Evolutionary conservation across 2,329 filamentous ascomycete species (phyloP).

Genomic region (Lasiodiplodia sp.): DNA sequence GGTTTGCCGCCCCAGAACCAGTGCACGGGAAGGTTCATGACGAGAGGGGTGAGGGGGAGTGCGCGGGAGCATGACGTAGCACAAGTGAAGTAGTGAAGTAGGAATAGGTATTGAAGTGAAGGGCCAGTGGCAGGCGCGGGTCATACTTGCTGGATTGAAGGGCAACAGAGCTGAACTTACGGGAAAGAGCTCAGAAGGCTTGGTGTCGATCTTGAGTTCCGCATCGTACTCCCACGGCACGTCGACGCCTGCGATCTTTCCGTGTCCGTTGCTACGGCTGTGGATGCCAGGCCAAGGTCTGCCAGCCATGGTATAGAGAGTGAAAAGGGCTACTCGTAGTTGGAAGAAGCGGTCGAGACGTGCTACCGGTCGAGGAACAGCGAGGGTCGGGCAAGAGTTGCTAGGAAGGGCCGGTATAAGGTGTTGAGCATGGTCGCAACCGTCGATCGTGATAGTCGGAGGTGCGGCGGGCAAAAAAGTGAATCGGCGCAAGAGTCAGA

Average conservation of each 20-base stretch:
- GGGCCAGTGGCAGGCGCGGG: constrained; percentile 11
- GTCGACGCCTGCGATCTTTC: constrained; percentile 53
- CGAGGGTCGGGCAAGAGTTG: background rate
- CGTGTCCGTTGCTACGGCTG: constrained; percentile 42
- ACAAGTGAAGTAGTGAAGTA: background rate
- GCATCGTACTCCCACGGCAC: constrained; percentile 52
- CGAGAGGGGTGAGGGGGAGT: background rate
- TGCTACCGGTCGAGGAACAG: constrained; percentile 11
- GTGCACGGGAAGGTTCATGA: background rate
- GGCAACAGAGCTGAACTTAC: constrained; percentile 37
- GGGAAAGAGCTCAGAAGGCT: constrained; percentile 51
- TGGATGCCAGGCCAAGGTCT: constrained; percentile 38
- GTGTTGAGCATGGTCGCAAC: constrained; percentile 10
- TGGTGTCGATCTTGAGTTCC: constrained; percentile 45
- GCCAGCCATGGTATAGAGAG: constrained; percentile 32
- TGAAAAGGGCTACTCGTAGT: background rate
- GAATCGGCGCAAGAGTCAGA: background rate
- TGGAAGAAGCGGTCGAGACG: background rate
- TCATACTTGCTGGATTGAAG: constrained; percentile 15
- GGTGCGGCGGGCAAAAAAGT: constrained; percentile 27
- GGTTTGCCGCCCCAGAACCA: background rate
- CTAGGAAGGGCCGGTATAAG: background rate
- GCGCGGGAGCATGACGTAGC: background rate
- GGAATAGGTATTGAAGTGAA: background rate
- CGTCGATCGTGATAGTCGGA: background rate